These are phyloP conservation scores for Amanita pallidorosea DNA, from an alignment of 768 basidiomycete genomes.

Conservation along the genomic window DNA sequence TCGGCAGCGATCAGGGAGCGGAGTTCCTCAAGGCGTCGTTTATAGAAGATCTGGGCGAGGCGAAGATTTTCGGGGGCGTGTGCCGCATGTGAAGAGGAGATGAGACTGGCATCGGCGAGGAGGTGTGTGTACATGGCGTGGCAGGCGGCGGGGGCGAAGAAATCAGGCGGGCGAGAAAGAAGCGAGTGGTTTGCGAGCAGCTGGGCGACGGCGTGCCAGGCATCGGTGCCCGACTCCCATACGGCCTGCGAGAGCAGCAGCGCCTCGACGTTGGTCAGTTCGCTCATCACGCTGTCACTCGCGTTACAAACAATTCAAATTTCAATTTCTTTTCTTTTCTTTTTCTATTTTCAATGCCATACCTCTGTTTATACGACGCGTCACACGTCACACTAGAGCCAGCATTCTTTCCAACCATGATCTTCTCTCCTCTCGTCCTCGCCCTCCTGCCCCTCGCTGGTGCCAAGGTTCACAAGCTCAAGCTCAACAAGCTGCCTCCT, in stretches of 20 bases:
- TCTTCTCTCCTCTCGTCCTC: constrained; percentile 29
- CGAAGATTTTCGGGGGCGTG: constrained; percentile 41
- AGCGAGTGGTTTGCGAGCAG: constrained; percentile 65
- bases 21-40: constrained; percentile 59
- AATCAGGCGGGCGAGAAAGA: constrained; percentile 45
- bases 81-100: constrained; percentile 49
- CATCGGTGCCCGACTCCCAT: constrained; percentile 64
- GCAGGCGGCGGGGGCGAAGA: constrained; percentile 55
- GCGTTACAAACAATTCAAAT: constrained; percentile 1
- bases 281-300: constrained; percentile 16
- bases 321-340: too few species aligned
- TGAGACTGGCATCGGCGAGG: constrained; percentile 57
- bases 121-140: constrained; percentile 54
- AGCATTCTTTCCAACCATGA: constrained; percentile 23
- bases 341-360: background rate
- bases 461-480: constrained; percentile 68
- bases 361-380: too few species aligned
- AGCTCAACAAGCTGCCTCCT: constrained; percentile 75
- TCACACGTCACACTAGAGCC: background rate
- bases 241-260: constrained; percentile 82
- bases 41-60: constrained; percentile 70
- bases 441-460: constrained; percentile 40
- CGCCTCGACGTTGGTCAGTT: constrained; percentile 40
- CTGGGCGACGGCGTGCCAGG: constrained; percentile 59
- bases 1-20: constrained; percentile 59